Conservation (phyloP, 306 rosid genomes). For the Glycine soja region DNA sequence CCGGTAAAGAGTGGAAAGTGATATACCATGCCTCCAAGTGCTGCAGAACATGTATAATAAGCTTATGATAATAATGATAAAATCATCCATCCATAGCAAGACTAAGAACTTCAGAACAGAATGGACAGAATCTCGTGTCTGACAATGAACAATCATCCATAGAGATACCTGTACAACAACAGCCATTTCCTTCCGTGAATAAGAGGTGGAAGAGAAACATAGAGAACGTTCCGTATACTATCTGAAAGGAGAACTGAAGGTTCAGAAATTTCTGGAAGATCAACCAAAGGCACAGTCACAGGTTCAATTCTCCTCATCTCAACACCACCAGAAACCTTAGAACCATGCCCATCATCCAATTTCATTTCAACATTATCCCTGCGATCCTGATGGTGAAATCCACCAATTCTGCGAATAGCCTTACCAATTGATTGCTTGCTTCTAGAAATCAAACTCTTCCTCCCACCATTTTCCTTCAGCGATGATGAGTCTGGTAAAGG, state of each 20-base stretch:
- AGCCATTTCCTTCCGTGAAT: slow-evolving; percentile 95
- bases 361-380: slow-evolving; percentile 56
- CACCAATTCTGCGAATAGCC: slow-evolving; percentile 66
- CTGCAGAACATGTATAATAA: slow-evolving; percentile 51
- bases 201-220: slow-evolving; percentile 81
- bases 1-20: slow-evolving; percentile 81
- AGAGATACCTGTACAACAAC: slow-evolving; percentile 72
- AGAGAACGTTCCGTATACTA: slow-evolving; percentile 60
- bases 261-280: slow-evolving; percentile 72
- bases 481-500: slow-evolving; percentile 47
- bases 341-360: slow-evolving; percentile 51
- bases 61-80: not conserved
- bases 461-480: slow-evolving; percentile 64
- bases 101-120: not conserved
- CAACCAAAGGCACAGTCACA: slow-evolving; percentile 43
- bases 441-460: slow-evolving; percentile 71
- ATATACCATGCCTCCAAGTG: slow-evolving; percentile 89
- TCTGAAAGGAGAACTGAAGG: slow-evolving; percentile 80
- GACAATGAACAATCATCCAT: slow-evolving; percentile 30
- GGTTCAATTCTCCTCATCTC: slow-evolving; percentile 62
- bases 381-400: slow-evolving; percentile 59
- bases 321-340: slow-evolving; percentile 53
- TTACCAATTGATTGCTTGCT: slow-evolving; percentile 76
- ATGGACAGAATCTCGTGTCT: slow-evolving; percentile 2
- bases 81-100: not conserved